phyloP scores from a whole-genome alignment of 2,329 filamentous ascomycete genomes.

The Aspergillus pseudotamarii region DNA sequence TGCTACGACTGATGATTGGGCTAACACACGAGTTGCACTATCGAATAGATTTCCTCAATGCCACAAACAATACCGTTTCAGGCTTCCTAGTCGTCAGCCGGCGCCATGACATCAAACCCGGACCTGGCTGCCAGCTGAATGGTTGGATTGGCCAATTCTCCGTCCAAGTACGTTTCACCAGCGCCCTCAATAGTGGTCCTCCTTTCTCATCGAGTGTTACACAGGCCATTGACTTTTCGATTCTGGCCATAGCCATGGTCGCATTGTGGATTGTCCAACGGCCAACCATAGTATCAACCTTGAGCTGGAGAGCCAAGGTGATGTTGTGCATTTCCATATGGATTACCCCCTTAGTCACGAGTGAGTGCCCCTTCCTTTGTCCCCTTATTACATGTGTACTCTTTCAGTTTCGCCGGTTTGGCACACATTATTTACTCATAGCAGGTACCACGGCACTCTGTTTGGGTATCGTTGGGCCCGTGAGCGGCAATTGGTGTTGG shows the following conservation, averaged over 20 bases:
- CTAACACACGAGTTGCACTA: background rate
- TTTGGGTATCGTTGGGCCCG: background rate
- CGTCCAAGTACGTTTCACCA: background rate
- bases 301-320: background rate
- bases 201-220: background rate
- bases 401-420: background rate
- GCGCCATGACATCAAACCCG: background rate
- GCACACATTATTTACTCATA: background rate
- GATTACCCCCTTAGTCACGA: background rate
- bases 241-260: background rate
- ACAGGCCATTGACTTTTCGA: background rate
- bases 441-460: background rate
- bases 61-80: background rate
- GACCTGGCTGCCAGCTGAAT: background rate
- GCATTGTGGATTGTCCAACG: background rate
- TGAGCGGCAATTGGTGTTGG: slow-evolving; percentile 1
- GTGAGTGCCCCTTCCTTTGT: background rate
- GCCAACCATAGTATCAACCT: background rate
- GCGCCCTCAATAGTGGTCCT: too few relatives aligned
- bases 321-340: background rate
- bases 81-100: background rate
- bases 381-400: background rate
- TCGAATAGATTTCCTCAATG: background rate
- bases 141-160: slow-evolving; percentile 1
- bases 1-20: background rate